Evolutionary conservation across 129 eudicot genomes (phyloP), one percentile per base, ranked within the genome.

Genomic region (carrot (Daucus carota)): DNA sequence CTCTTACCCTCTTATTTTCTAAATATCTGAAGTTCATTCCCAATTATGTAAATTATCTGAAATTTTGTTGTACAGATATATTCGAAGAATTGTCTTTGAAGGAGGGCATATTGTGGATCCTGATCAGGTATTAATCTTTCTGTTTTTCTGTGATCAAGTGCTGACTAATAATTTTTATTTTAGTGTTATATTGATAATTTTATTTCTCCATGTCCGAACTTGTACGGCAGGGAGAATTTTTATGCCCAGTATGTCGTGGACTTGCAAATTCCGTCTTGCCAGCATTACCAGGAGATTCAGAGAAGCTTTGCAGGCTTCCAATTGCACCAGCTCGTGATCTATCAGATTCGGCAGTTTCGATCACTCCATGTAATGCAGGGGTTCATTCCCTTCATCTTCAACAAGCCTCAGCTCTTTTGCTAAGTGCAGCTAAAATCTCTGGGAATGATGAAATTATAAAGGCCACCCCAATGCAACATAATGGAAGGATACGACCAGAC

Each of bases 41-140:
- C 2, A 29, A 13, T 26, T 12, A 63, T 0, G 8, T 63, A 29
- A 29, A 41, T 73, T 20, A 59, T 47, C 60, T 63, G 40, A 16
- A 75, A 62, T 52, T 45, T 48, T 77, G 50, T 32, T 69, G 1
- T 75, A 73, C 88, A 94, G 99, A 77, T 80, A 84, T 78, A 80
- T 75, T 33, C 86, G 97, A 87, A 91, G 98, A 86, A 85, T 89
- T 78, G 88, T 86, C 72, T 94, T 91, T 47, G 99, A 94, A 89
- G 99, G 97, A 72, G 95, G 96, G 46, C 97, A 91, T 83, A 86
- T 94, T 73, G 99, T 86, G 81, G 97, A 94, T 83, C 99, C 99
- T 24, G 97, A 91, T 75, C 97, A 94, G 96, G 98, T 91, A 63
- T 29, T 45, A 48, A 10, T 69, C 50, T 60, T 10, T 44, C 38